Base-by-base conservation (phyloP, 768 basidiomycete species). In the Rhodosporidiobolus odoratus region DNA sequence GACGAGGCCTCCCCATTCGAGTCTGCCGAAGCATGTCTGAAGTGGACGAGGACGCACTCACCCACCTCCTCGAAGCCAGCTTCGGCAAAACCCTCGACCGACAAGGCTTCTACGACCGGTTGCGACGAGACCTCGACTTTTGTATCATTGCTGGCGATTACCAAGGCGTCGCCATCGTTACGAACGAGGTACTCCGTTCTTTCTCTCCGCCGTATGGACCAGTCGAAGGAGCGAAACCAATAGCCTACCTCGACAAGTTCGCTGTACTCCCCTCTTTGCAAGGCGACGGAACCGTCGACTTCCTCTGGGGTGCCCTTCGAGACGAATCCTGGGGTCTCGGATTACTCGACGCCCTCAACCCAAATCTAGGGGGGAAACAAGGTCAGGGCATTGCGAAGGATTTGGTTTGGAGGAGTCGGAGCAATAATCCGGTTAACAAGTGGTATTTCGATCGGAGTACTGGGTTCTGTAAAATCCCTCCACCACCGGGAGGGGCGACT, bases 291-390 rank as follows among this genome's bases (percentile, higher is more conserved):
- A 98, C 96, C 0, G 96, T 98, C 67, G 96, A 99, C 81, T 99
- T 99, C 82, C 83, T 99, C 45, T 99, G 96, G 96, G 95, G 97
- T 52, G 94, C 94, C 23, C 82, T 99, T 59, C 92, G 98, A 75
- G 96, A 99, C 80, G 96, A 99, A 81, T 92, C 96, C 15, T 99
- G 95, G 76, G 96, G 96, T 30, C 86, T 97, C 25, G 96, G 96
- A 1, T 86, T 94, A 60, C 88, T 90, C 15, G 94, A 89, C 81
- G 91, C 96, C 50, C 89, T 90, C 68, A 99, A 99, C 79, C 90
- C 93, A 38, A 95, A 95, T 69, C 90, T 79, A 27, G 83, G 96
- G 1, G 95, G 96, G 21, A 88, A 90, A 76, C 87, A 88, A 63
- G 96, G 95, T 40, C 83, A 85, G 66, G 94, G 95, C 35, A 86